Base-by-base conservation (phyloP, 176 grass and related monocot genomes). In the Bonia amplexicaulis region DNA sequence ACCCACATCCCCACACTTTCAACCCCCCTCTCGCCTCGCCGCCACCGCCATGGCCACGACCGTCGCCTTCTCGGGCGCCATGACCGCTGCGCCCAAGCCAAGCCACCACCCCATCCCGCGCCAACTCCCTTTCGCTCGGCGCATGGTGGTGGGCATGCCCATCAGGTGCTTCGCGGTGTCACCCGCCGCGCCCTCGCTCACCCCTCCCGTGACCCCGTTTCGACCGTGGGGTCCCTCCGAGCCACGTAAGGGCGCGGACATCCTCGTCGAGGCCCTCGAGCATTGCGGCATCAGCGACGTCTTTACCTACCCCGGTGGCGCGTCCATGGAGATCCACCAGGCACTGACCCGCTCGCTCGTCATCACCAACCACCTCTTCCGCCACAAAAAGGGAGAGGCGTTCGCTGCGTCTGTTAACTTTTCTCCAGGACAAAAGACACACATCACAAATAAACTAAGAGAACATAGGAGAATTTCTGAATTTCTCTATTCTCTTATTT, bases 271-370 rank as follows among this genome's bases (percentile, higher is more conserved):
- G 90, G 88, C 96, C 20, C 91, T 99, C 12, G 96, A 99, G 90
- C 87, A 90, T 47, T 92, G 87, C 59, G 96, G 91, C 44, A 88
- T 99, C 52, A 74, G 74, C 19, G 90, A 99, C 80, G 86, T 99
- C 23, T 99, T 99, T 84, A 93, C 90, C 40, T 99, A 99, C 83
- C 96, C 96, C 0, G 93, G 96, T 74, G 96, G 96, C 76, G 96
- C 96, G 20, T 99, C 96, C 77, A 94, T 99, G 96, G 96, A 99
- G 89, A 99, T 99, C 91, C 96, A 99, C 90, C 96, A 99, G 88
- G 96, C 96, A 15, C 93, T 99, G 25, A 99, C 96, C 19, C 93
- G 96, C 14, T 99, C 96, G 53, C 96, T 93, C 0, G 74, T 71
- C 53, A 99, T 99, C 73, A 63, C 84, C 69, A 99, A 99, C 80